Conservation (phyloP, 192 early-diverging fungal genomes). For the Podila epigama region DNA sequence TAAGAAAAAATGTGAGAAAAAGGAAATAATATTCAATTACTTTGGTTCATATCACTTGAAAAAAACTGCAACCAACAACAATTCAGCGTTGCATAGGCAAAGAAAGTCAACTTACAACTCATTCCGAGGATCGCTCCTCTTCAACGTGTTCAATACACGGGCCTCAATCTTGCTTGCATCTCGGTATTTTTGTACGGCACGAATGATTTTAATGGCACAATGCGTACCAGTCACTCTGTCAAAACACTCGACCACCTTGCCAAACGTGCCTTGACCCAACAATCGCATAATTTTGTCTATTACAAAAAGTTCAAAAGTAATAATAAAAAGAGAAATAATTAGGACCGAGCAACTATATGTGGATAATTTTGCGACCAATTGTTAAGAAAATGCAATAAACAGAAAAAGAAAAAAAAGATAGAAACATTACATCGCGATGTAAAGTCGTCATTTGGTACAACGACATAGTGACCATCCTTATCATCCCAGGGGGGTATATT, state of each 20-base stretch:
- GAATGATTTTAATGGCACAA: constrained; percentile 94
- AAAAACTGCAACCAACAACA: too few relatives aligned
- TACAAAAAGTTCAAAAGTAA: background rate
- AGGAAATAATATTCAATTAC: too few relatives aligned
- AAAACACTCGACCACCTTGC: constrained; percentile 91
- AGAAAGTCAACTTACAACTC: constrained; percentile 61
- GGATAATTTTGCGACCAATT: too few relatives aligned
- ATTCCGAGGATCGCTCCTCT: constrained; percentile 83
- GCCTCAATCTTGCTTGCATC: constrained; percentile 93
- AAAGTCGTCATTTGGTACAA: constrained; percentile 73
- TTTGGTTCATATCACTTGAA: too few relatives aligned
- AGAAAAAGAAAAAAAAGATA: constrained; percentile 13
- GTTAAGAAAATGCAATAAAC: background rate
- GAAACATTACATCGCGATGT: constrained; percentile 75
- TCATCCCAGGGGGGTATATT: constrained; percentile 74
- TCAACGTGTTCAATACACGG: constrained; percentile 79
- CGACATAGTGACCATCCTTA: constrained; percentile 92
- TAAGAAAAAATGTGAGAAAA: background rate
- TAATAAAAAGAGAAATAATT: constrained; percentile 43
- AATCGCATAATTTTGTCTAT: constrained; percentile 82
- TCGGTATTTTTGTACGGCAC: constrained; percentile 92
- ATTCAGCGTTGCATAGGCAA: background rate
- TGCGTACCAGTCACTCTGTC: constrained; percentile 65
- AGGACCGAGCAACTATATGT: too few relatives aligned
- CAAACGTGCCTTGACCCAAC: constrained; percentile 97